Evolutionary conservation across 192 early-diverging fungal species (phyloP).

Genomic region (Gonapodya prolifera): DNA sequence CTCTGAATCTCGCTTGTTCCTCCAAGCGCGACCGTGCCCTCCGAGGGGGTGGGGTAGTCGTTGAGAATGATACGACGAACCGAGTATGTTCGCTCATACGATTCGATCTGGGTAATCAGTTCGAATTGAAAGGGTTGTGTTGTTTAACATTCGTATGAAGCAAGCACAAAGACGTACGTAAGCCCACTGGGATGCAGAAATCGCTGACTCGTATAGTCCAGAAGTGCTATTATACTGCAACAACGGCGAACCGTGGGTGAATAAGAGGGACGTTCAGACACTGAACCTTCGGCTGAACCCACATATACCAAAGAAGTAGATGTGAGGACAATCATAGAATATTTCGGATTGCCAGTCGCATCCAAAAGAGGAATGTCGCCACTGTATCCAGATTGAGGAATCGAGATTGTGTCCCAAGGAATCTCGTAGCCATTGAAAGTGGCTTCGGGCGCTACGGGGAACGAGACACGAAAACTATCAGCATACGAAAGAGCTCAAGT

Average conservation of each 20-base stretch:
- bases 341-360: not conserved
- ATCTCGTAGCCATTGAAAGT: not conserved
- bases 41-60: not conserved
- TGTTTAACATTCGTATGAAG: too few relatives aligned
- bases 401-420: not conserved
- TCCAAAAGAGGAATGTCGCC: not conserved
- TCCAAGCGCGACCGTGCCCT: not conserved
- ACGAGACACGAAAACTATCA: too few relatives aligned
- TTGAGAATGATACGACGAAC: not conserved
- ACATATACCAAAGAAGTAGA: not conserved
- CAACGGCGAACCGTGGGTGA: not conserved
- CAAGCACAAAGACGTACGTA: not conserved
- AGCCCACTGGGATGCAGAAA: not conserved
- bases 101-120: constrained; percentile 6
- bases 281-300: not conserved
- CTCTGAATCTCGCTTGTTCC: not conserved
- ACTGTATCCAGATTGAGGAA: not conserved
- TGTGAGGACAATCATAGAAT: not conserved
- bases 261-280: too few relatives aligned
- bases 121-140: too few relatives aligned
- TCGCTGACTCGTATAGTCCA: not conserved
- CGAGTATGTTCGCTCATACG: not conserved
- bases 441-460: not conserved
- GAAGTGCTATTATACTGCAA: not conserved
- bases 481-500: too few relatives aligned